Evolutionary conservation across 2,329 filamentous ascomycete genomes (phyloP), one percentile per base, ranked within the genome.

Genomic region (Calonectria pseudoreteaudii): DNA sequence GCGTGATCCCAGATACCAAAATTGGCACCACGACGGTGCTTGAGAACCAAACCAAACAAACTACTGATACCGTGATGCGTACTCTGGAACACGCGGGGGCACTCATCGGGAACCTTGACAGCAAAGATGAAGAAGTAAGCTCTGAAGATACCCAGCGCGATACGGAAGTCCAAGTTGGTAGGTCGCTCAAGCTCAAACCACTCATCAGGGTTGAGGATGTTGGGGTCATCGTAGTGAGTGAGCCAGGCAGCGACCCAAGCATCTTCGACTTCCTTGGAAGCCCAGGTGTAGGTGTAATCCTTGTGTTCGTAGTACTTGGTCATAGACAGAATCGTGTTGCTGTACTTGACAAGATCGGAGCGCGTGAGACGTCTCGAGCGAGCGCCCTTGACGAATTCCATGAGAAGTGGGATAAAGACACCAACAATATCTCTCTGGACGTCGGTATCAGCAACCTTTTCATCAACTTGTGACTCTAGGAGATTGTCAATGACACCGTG

Each of bases 1-100:
- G 76, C 76, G 68, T 77, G 75, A 28, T 77, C 76, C 76, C 76
- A 77, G 23, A 77, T 77, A 20, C 76, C 75, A 66, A 77, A 77
- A 38, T 66, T 77, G 13, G 72, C 73, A 26, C 74, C 76, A 9
- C 74, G 75, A 13, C 72, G 74, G 31, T 74, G 76, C 49, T 77
- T 74, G 26, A 77, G 41, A 3, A 77, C 67, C 50, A 77, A 53
- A 16, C 76, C 76, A 14, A 71, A 77, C n/a, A 77, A 56, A 44
- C 75, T 75, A 18, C 75, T 77, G 11, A 77, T 77, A 10, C 76
- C 76, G 38, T 77, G 76, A 20, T 77, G 76, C 3, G 76, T 77
- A 52, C 76, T 77, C 49, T 77, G 76, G n/a, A 77, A 77, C 0
- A 76, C 76, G 4, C 69, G 75, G 13, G 76, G 76, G 50, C 76